A percentile compares a stretch with the other conserved stretches of the same genome.
Evolutionary conservation across 1,284 basidiomycete species (phyloP).

Genomic region (Clitocybe nebularis): DNA sequence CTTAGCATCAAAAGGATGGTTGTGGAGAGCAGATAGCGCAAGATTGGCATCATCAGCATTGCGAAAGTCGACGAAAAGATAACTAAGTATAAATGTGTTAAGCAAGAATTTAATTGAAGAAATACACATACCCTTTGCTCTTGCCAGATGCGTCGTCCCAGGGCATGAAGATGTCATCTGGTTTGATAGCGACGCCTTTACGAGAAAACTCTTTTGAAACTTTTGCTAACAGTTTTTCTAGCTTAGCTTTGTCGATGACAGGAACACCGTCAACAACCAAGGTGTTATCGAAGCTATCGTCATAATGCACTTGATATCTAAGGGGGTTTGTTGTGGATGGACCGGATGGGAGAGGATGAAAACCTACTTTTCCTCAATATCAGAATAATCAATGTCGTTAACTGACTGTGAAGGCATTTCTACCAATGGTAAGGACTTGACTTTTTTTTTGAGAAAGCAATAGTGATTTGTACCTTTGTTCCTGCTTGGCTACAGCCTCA

Average conservation of each 20-base stretch:
- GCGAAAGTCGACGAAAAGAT: constrained; percentile 87
- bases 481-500: not conserved
- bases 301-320: constrained; percentile 78
- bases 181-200: constrained; percentile 75
- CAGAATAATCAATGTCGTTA: constrained; percentile 87
- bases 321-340: constrained; percentile 14
- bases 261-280: constrained; percentile 87
- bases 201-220: constrained; percentile 81
- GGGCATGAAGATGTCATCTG: constrained; percentile 77
- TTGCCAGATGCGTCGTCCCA: constrained; percentile 79
- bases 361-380: constrained; percentile 88
- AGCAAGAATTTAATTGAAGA: not conserved
- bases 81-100: constrained; percentile 43
- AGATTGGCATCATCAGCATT: constrained; percentile 78
- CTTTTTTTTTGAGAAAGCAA: constrained; percentile 2
- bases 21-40: constrained; percentile 80
- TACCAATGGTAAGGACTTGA: not conserved
- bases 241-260: constrained; percentile 79
- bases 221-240: constrained; percentile 73
- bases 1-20: constrained; percentile 87
- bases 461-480: constrained; percentile 1
- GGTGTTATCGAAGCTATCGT: constrained; percentile 84
- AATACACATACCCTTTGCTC: constrained; percentile 75
- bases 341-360: constrained; percentile 1
- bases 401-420: constrained; percentile 42